These are phyloP conservation scores for Lasiosphaeriaceae sp. DNA, from an alignment of 495 filamentous ascomycete species.

Conservation along the genomic window DNA sequence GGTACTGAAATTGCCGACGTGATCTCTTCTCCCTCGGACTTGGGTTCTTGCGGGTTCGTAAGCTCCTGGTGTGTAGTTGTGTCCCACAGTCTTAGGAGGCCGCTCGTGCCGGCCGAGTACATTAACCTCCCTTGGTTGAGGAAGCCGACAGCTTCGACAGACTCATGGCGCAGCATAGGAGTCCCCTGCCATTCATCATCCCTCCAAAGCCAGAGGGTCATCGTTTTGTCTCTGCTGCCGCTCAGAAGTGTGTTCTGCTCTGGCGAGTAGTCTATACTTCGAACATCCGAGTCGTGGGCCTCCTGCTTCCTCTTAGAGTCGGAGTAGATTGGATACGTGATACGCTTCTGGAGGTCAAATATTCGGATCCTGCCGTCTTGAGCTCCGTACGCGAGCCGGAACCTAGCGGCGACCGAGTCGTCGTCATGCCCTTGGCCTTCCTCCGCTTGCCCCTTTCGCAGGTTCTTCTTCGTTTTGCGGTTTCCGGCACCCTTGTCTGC, in stretches of 20 bases:
- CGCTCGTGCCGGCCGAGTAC: conserved; percentile 84
- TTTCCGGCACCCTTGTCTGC: conserved; percentile 15
- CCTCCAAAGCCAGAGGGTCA: conserved; percentile 93
- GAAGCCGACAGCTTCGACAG: conserved; percentile 80
- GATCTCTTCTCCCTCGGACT: conserved; percentile 72
- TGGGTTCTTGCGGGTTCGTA: conserved; percentile 62
- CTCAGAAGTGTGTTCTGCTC: conserved; percentile 72
- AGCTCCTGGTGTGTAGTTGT: conserved; percentile 71
- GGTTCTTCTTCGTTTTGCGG: conserved; percentile 34
- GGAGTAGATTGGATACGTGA: conserved; percentile 63
- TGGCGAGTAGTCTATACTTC: conserved; percentile 73
- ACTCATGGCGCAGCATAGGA: conserved; percentile 80
- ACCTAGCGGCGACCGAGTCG: conserved; percentile 43
- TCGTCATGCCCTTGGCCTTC: conserved; percentile 41
- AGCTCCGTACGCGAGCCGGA: conserved; percentile 82
- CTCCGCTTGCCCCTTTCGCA: conserved; percentile 43
- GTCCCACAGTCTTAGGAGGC: conserved; percentile 77
- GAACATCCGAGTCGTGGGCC: conserved; percentile 89
- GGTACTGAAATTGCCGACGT: conserved; percentile 63
- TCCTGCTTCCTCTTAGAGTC: conserved; percentile 44
- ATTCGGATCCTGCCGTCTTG: conserved; percentile 90
- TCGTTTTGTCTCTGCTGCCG: conserved; percentile 91
- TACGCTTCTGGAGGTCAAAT: conserved; percentile 85
- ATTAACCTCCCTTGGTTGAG: conserved; percentile 62
- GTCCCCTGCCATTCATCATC: conserved; percentile 77